Evolutionary conservation across 2,329 filamentous ascomycete species (phyloP), one percentile per base, ranked within the genome.

Genomic region (Teratosphaeria destructans): DNA sequence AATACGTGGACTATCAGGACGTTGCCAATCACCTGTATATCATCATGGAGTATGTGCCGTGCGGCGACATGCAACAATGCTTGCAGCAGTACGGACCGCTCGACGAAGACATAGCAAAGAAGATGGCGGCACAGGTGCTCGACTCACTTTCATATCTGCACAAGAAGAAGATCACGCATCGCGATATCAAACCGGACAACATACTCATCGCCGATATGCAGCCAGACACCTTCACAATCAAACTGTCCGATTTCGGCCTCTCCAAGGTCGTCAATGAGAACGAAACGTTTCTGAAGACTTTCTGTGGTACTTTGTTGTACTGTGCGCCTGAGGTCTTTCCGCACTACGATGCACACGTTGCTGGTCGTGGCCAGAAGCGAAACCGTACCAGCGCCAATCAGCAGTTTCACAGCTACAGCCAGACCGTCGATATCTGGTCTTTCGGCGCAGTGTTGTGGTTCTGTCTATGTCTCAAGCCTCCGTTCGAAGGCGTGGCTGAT

Each of bases 171-270:
- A 96, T 99, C 67, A 97, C 93, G 0, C 94, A 99, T 75, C 88
- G 94, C n/a, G 94, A 99, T 73, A 91, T 99, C 70, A 99, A 99
- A 72, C 94, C 94, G 0, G 94, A 99, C 78, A 99, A 99, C 69
- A 96, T 99, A 62, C 80, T 99, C 49, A 89, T 97, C 65, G 80
- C 85, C 11, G 86, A 85, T 0, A 72, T 84, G 10, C 78, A 86
- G 5, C 91, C 92, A 0, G 55, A 68, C 4, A 65, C 67, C 52
- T 83, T 96, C 55, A 79, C 83, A 14, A 87, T 97, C 67, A 97
- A 99, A 74, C 79, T 99, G 14, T 96, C 94, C 0, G 94, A 99
- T 71, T 99, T 99, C 76, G 94, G 94, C 3, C 77, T 99, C 4
- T 97, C 94, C 2, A 99, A 99, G 72, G 92, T 95, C 73, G 86